Evolutionary conservation across 257 asterid genomes (phyloP).

Genomic region (Linderniella brevidens): DNA sequence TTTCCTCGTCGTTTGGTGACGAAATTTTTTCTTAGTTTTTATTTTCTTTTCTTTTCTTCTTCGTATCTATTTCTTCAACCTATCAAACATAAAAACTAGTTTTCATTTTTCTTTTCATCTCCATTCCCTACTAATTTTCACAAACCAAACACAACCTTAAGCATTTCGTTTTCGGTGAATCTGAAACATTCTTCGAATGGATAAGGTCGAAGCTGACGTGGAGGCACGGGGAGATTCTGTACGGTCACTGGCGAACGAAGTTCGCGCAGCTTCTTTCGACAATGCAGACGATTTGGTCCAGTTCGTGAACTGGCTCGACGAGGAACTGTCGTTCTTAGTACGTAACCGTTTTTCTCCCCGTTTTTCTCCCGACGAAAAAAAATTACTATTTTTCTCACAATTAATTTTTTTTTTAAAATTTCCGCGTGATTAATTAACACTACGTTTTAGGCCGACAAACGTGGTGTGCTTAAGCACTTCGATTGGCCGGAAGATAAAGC

Average conservation of each 20-base stretch:
- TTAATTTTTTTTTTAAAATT: neutral
- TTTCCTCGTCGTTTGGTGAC: no score
- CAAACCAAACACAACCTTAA: no score
- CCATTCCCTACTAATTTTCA: no score
- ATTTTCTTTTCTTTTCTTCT: no score
- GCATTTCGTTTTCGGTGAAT: no score
- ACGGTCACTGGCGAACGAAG: conserved; percentile 80
- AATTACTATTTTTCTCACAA: neutral
- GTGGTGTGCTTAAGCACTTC: conserved; percentile 88
- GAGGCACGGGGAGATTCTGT: conserved; percentile 94
- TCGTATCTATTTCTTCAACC: no score
- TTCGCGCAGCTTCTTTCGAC: conserved; percentile 62
- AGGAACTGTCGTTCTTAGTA: conserved; percentile 88
- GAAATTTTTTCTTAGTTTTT: no score
- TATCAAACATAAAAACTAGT: no score
- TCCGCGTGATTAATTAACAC: neutral
- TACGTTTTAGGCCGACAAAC: conserved; percentile 79
- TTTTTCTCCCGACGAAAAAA: neutral
- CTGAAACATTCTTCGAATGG: no score
- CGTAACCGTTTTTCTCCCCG: conserved; percentile 4
- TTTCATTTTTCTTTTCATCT: no score
- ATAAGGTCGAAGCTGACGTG: conserved; percentile 97
- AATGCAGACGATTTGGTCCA: conserved; percentile 61
- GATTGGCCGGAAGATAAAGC: conserved; percentile 99
- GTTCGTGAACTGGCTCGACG: conserved; percentile 93